Percentiles rank a stretch among this genome's conserved stretches.
phyloP scores from a whole-genome alignment of 148 eudicot species.

The Chenopodium album region DNA sequence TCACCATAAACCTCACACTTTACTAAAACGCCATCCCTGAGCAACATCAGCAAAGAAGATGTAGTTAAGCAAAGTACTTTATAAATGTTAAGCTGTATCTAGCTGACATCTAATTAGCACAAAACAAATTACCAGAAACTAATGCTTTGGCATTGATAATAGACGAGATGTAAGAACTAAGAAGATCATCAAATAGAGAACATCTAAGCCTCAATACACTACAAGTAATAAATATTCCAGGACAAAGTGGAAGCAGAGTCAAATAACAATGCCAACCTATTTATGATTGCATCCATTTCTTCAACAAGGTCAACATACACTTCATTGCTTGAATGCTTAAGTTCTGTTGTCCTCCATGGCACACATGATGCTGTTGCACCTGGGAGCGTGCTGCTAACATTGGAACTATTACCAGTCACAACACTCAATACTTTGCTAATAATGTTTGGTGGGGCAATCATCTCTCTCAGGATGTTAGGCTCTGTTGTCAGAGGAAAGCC shows the following conservation, averaged over 20 bases:
- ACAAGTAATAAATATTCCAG: background rate
- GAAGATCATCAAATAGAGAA: constrained; percentile 13
- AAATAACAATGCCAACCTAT: constrained; percentile 45
- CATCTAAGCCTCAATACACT: background rate
- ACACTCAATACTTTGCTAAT: constrained; percentile 93
- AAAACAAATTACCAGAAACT: background rate
- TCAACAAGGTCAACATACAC: constrained; percentile 89
- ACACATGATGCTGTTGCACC: constrained; percentile 84
- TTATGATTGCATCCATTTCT: constrained; percentile 87
- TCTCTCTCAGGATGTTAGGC: constrained; percentile 84
- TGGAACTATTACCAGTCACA: constrained; percentile 91
- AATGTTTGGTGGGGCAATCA: constrained; percentile 94
- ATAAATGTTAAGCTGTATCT: background rate
- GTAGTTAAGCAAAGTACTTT: background rate
- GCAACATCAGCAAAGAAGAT: constrained; percentile 27
- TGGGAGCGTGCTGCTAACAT: constrained; percentile 77
- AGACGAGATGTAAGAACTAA: constrained; percentile 7
- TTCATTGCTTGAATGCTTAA: constrained; percentile 84
- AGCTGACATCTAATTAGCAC: background rate
- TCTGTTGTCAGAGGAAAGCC: constrained; percentile 98
- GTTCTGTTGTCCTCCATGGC: constrained; percentile 91
- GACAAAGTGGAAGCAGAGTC: background rate
- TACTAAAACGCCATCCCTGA: constrained; percentile 82
- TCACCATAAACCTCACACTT: constrained; percentile 94
- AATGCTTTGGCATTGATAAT: background rate